Evolutionary conservation across 2,329 filamentous ascomycete species (phyloP).

Genomic region (Chlorencoelia australis): DNA sequence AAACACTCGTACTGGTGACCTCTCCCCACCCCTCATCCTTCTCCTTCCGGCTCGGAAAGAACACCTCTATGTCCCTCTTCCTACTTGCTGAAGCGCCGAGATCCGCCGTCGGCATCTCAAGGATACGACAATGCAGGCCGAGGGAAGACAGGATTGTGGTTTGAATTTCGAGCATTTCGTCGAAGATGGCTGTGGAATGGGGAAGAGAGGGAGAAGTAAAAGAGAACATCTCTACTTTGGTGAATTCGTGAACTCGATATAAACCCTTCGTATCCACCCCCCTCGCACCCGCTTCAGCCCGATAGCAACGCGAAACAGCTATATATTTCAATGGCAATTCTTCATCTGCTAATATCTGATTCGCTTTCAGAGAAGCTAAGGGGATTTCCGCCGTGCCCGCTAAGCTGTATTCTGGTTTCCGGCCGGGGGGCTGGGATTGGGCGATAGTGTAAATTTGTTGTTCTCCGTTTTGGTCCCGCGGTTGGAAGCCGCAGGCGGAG

Average conservation of each 20-base stretch:
- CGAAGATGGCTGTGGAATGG: constrained; percentile 51
- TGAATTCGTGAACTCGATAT: constrained; percentile 97
- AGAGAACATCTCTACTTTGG: constrained; percentile 94
- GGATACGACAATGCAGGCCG: constrained; percentile 72
- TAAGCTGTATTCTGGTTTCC: constrained; percentile 62
- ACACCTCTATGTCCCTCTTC: constrained; percentile 90
- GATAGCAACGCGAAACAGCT: constrained; percentile 84
- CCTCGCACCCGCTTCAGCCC: constrained; percentile 84
- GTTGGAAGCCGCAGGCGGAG: constrained; percentile 86
- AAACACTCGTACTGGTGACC: constrained; percentile 81
- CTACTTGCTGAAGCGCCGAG: constrained; percentile 79
- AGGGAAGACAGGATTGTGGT: constrained; percentile 70
- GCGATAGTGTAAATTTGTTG: constrained; percentile 82
- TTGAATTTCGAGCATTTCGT: constrained; percentile 82
- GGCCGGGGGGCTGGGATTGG: constrained; percentile 49
- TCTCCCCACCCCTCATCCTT: constrained; percentile 78
- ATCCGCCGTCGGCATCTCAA: constrained; percentile 86
- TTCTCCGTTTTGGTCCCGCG: constrained; percentile 80
- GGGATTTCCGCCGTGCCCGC: constrained; percentile 92
- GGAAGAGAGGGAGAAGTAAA: constrained; percentile 59
- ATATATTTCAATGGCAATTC: constrained; percentile 71
- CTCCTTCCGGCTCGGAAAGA: constrained; percentile 69
- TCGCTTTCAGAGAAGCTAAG: constrained; percentile 81
- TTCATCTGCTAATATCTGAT: constrained; percentile 51
- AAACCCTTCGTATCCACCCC: constrained; percentile 88